phyloP scores from a whole-genome alignment of 768 basidiomycete species.

The Psilocybe cubensis region DNA sequence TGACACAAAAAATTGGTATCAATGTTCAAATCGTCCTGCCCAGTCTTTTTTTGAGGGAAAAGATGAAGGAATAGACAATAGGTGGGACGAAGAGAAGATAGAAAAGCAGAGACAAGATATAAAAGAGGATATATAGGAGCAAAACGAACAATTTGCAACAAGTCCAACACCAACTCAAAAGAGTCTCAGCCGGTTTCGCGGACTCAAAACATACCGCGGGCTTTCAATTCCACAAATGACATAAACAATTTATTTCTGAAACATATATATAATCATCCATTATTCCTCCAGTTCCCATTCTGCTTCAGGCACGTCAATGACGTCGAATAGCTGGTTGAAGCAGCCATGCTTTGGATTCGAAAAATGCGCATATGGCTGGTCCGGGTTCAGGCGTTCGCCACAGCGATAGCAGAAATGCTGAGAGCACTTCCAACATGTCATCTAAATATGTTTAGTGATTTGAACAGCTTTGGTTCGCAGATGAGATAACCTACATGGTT shows the following conservation, averaged over 20 bases:
- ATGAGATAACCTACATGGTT: constrained; percentile 70
- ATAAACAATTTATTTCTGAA: constrained; percentile 22
- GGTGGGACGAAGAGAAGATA: constrained; percentile 27
- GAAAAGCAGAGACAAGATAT: constrained; percentile 32
- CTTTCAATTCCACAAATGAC: constrained; percentile 38
- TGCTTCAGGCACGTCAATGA: constrained; percentile 39
- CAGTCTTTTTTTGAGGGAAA: constrained; percentile 27
- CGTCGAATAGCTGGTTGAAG: constrained; percentile 71
- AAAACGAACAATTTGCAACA: constrained; percentile 27
- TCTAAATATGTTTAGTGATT: constrained; percentile 42
- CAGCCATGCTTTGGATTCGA: constrained; percentile 54
- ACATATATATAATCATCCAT: constrained; percentile 17
- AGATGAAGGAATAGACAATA: constrained; percentile 34
- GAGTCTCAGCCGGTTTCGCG: constrained; percentile 33
- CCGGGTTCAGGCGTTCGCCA: constrained; percentile 50
- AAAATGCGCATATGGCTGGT: constrained; percentile 73
- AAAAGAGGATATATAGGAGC: constrained; percentile 34
- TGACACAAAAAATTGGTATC: constrained; percentile 56
- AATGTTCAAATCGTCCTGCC: constrained; percentile 40
- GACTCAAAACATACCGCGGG: constrained; percentile 42
- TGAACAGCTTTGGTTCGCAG: constrained; percentile 11
- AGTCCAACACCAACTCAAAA: constrained; percentile 26
- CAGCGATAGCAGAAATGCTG: constrained; percentile 87
- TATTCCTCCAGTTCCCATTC: constrained; percentile 44
- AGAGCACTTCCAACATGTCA: constrained; percentile 76